Conservation (phyloP, 768 basidiomycete genomes). For the Tylopilus vinaceipallidus region DNA sequence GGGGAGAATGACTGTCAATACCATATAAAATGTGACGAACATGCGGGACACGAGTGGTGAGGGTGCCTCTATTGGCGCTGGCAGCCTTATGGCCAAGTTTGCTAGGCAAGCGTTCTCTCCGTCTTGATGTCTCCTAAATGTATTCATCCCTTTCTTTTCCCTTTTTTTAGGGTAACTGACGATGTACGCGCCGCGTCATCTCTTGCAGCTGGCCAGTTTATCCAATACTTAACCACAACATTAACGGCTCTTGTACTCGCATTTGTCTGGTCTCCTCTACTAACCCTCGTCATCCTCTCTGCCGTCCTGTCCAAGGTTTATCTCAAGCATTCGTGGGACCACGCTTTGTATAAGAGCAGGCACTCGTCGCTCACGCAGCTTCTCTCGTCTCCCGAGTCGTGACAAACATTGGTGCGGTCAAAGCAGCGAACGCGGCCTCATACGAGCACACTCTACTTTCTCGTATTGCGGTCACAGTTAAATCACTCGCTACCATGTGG, state of each 20-base stretch:
- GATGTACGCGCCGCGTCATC: slow-evolving; percentile 87
- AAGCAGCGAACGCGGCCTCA: slow-evolving; percentile 80
- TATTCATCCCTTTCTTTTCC: too few species aligned
- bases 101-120: slow-evolving; percentile 49
- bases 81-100: slow-evolving; percentile 92
- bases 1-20: too few species aligned
- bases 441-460: slow-evolving; percentile 51
- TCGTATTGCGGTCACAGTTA: slow-evolving; percentile 45
- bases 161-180: slow-evolving; percentile 77
- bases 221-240: slow-evolving; percentile 82
- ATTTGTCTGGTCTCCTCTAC: slow-evolving; percentile 72
- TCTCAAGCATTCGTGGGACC: slow-evolving; percentile 72
- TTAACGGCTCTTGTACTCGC: slow-evolving; percentile 80
- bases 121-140: background rate
- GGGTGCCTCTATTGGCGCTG: slow-evolving; percentile 67
- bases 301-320: slow-evolving; percentile 80
- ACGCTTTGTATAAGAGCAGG: slow-evolving; percentile 64
- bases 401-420: slow-evolving; percentile 82
- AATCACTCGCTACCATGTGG: slow-evolving; percentile 69
- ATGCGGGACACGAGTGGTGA: slow-evolving; percentile 36
- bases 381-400: slow-evolving; percentile 78
- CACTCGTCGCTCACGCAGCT: slow-evolving; percentile 65
- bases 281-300: slow-evolving; percentile 91
- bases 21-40: too few species aligned
- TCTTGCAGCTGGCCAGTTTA: slow-evolving; percentile 68